Evolutionary conservation across 495 filamentous ascomycete species (phyloP), one percentile per base, ranked within the genome.

Genomic region (Penicillium desertorum): DNA sequence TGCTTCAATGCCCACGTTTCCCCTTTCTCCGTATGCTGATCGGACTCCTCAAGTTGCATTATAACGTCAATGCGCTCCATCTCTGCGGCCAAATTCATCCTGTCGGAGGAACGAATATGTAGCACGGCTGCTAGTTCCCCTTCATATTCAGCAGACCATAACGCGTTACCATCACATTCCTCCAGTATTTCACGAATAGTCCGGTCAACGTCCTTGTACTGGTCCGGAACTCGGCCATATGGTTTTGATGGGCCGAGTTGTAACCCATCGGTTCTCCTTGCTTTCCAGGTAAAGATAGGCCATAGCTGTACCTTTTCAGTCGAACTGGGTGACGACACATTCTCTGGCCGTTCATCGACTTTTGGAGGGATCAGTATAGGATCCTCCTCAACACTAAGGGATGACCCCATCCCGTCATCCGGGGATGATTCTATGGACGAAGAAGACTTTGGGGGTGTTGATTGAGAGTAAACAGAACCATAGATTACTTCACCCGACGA

Each of bases 281-380:
- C 12, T n/a, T 56, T 47, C 53, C 53, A 56, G 1, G 53, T 32
- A 47, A 56, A 56, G n/a, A 56, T 56, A 2, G 53, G 53, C 16
- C 43, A 41, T 14, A 30, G 7, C 3, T 16, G 17, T 5, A 27
- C 2, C 11, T 2, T 56, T 36, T 56, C 44, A 22, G 22, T 22
- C 22, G 22, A 22, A 22, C 22, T 22, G n/a, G 39, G 2, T 3
- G 23, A 25, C 5, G 23, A 25, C 5, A 25, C 5, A 25, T 25
- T 25, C 3, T 25, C 23, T 25, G 23, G 23, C 23, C 5, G 23
- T 25, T 25, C 23, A 25, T 25, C 5, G 23, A 25, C 3, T 3
- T 22, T 22, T 2, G 22, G 22, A 22, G 22, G 22, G 22, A 22
- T 22, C 22, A 22, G 22, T 2, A 2, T 22, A 2, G 22, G 2